Evolutionary conservation across 345 rosid genomes (phyloP), one percentile per base, ranked within the genome.

Genomic region (Melaleuca quinquenervia): DNA sequence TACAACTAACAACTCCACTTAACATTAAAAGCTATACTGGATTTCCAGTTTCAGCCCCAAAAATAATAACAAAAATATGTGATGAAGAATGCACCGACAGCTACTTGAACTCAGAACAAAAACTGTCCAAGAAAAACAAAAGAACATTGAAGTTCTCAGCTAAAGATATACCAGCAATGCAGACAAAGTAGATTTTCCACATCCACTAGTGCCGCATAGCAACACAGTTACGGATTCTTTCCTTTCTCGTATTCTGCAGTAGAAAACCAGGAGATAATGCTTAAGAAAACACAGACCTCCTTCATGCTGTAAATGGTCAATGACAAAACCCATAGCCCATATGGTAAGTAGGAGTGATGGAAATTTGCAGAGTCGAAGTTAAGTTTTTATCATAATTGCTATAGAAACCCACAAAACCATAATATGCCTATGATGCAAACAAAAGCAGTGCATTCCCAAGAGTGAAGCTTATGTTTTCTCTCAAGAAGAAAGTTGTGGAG

Each of bases 171-270:
- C 99, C 96, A 98, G 96, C 93, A 98, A 92, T 20, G 99, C 97
- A n/a, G 99, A 96, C 92, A 98, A 88, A 84, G 99, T 98, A 88
- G 99, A 98, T 93, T 98, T 98, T 52, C 99, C 99, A 91, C 99
- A 98, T 90, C 99, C 99, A 88, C 99, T 98, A 70, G 99, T 98
- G 84, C 99, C 99, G 87, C 99, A 98, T 91, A 98, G 88, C 87
- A 98, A 93, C 88, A 98, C 95, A 85, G 99, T 98, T 84, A 95
- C 94, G 89, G 99, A 98, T 90, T 98, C 98, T 90, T 95, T 98
- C 94, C 94, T 96, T 91, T 98, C 99, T 83, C 99, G 95, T 90
- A 96, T 93, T 93, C 99, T 98, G 96, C 94, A 74, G 87, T 87
- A 88, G 83, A 88, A 82, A 88, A 86, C 56, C 85, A 84, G 52